phyloP scores from a whole-genome alignment of 2,329 filamentous ascomycete species.

The Chalaropsis ovoidea region DNA sequence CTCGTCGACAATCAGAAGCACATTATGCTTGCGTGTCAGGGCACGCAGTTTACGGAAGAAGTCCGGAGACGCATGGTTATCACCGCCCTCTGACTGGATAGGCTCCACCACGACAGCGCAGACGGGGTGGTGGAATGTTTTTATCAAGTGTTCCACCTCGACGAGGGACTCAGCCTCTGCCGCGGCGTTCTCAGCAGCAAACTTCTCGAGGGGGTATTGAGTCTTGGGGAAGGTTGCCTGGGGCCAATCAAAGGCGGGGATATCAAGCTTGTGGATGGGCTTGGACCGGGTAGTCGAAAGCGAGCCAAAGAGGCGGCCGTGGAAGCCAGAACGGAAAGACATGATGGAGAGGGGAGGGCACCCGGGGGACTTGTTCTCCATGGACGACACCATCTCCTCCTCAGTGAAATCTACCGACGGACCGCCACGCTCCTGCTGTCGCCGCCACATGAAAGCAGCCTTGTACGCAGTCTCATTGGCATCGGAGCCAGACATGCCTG shows the following conservation, averaged over 20 bases:
- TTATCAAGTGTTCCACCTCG: constrained; percentile 62
- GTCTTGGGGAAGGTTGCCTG: constrained; percentile 69
- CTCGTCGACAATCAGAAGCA: constrained; percentile 72
- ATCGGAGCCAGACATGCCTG: constrained; percentile 66
- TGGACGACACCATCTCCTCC: constrained; percentile 56
- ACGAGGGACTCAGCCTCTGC: constrained; percentile 64
- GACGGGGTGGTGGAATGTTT: constrained; percentile 55
- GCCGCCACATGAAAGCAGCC: constrained; percentile 73
- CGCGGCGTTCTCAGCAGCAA: constrained; percentile 56
- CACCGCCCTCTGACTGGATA: constrained; percentile 72
- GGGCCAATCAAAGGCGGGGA: constrained; percentile 81
- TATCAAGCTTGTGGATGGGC: constrained; percentile 77
- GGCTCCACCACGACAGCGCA: constrained; percentile 69
- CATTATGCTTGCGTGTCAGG: constrained; percentile 57
- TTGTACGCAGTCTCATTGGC: constrained; percentile 82
- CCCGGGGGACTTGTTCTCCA: constrained; percentile 63
- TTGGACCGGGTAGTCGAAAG: constrained; percentile 72
- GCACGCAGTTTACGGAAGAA: constrained; percentile 70
- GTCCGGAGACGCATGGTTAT: constrained; percentile 68
- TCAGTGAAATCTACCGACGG: constrained; percentile 58
- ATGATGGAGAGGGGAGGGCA: constrained; percentile 66
- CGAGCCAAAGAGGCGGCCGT: constrained; percentile 69
- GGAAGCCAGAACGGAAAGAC: constrained; percentile 68
- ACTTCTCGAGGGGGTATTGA: constrained; percentile 65
- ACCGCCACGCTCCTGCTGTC: constrained; percentile 61